These are phyloP conservation scores for Zymoseptoria crescenta DNA, from an alignment of 2,329 filamentous ascomycete genomes.

Conservation along the genomic window DNA sequence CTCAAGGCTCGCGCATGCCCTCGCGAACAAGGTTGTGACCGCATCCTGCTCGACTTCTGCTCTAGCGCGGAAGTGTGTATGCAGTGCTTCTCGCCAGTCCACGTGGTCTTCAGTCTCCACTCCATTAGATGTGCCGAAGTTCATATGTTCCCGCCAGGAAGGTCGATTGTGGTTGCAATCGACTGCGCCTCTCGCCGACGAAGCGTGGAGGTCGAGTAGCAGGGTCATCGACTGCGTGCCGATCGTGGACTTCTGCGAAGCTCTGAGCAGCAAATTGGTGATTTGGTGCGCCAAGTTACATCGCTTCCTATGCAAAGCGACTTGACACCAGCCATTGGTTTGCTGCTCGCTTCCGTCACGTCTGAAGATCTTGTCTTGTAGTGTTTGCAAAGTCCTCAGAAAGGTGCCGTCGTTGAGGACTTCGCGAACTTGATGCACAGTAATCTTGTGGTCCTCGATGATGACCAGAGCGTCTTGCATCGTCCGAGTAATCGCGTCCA, in stretches of 20 bases:
- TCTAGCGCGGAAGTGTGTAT: slow-evolving; percentile 37
- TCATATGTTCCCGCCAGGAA: slow-evolving; percentile 7
- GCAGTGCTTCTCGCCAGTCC: slow-evolving; percentile 45
- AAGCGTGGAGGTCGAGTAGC: slow-evolving; percentile 14
- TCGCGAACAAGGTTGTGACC: slow-evolving; percentile 43
- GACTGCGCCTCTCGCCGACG: slow-evolving; percentile 11
- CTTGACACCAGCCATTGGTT: slow-evolving; percentile 10
- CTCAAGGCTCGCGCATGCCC: slow-evolving; percentile 51
- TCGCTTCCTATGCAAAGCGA: slow-evolving; percentile 11
- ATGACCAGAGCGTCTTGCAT: slow-evolving; percentile 8
- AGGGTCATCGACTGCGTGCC: slow-evolving; percentile 11
- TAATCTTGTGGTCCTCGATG: slow-evolving; percentile 14
- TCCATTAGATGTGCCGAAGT: not conserved
- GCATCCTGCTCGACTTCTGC: slow-evolving; percentile 39
- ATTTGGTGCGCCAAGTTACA: slow-evolving; percentile 16
- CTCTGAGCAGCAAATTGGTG: slow-evolving; percentile 13
- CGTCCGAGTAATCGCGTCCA: slow-evolving; percentile 10
- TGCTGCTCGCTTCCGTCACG: not conserved
- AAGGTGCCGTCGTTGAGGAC: slow-evolving; percentile 11
- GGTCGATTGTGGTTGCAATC: slow-evolving; percentile 11
- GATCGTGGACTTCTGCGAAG: slow-evolving; percentile 9
- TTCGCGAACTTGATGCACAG: slow-evolving; percentile 12
- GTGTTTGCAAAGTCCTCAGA: slow-evolving; percentile 3
- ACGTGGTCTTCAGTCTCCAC: not conserved
- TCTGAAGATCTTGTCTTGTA: slow-evolving; percentile 1